Evolutionary conservation across 768 basidiomycete genomes (phyloP), one percentile per base, ranked within the genome.

Genomic region (Leucocoprinus leucothites): DNA sequence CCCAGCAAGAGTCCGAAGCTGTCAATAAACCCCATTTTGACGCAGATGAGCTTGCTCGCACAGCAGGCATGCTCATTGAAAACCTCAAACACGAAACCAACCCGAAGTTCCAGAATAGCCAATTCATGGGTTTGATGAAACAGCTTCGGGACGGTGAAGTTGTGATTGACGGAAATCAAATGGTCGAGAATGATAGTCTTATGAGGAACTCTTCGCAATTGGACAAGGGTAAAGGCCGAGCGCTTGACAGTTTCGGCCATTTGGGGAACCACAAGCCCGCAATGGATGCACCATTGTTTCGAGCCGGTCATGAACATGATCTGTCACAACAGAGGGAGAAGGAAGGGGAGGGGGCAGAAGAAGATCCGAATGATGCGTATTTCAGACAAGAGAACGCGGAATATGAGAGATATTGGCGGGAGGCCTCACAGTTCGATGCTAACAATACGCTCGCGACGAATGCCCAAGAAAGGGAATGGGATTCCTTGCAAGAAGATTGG

Each of bases 111-210:
- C 78, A 83, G 69, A 81, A 91, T 28, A 93, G 91, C 67, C 78
- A 82, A 56, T 97, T 97, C 66, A 75, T 97, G 77, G 78, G 79
- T 19, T 76, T 97, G 24, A 96, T 97, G 94, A 82, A 80, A 49
- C 85, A 91, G 67, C 71, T 97, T 53, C 76, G 91, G 36, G 94
- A 94, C 68, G 82, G 85, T 7, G 81, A 88, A 63, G 77, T 92
- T 38, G 77, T 85, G 14, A 86, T 96, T 2, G 84, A 89, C 46
- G 90, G 87, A 18, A 86, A 94, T 63, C 70, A 85, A 49, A 82
- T 97, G 69, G 88, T 95, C 9, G 71, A 80, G 55, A 83, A 74
- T 48, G 74, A 74, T 45, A 74, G 71, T 9, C 67, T 69, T 21
- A 59, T 62, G 5, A 60, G 60, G 14, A 56, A 55, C 34, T 60